phyloP scores from a whole-genome alignment of 768 basidiomycete species.

The Artomyces pyxidatus region DNA sequence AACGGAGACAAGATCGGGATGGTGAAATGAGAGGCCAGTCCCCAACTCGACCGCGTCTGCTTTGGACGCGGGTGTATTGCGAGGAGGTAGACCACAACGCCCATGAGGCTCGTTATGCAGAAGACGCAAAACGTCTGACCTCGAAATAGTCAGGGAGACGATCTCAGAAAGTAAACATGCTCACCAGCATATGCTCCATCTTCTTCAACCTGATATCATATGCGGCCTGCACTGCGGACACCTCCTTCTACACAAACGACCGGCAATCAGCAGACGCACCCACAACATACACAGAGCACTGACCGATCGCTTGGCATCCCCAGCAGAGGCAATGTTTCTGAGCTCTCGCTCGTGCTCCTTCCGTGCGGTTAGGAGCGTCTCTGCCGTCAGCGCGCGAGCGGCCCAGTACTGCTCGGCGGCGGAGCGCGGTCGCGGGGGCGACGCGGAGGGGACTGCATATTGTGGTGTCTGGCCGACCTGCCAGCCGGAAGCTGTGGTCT shows the following conservation, averaged over 20 bases:
- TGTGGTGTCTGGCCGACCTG: no score
- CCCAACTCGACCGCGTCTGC: constrained; percentile 4
- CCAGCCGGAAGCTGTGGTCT: no score
- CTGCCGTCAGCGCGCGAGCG: constrained; percentile 54
- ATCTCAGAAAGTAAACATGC: constrained; percentile 8
- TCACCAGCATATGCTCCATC: constrained; percentile 9
- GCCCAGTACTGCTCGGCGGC: constrained; percentile 58
- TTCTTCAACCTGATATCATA: not conserved
- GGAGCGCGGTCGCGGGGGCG: constrained; percentile 19
- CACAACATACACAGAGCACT: constrained; percentile 13
- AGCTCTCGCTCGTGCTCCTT: constrained; percentile 44
- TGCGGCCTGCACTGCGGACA: not conserved
- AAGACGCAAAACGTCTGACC: not conserved
- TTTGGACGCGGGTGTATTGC: not conserved
- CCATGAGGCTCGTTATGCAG: constrained; percentile 7
- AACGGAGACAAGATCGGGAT: constrained; percentile 76
- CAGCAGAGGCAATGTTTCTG: constrained; percentile 29
- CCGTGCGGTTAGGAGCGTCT: constrained; percentile 46
- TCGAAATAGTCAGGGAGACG: not conserved
- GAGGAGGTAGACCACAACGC: constrained; percentile 6
- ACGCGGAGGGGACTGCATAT: not conserved
- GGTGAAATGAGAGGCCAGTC: constrained; percentile 54
- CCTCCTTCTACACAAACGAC: constrained; percentile 26
- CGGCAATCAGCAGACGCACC: no score
- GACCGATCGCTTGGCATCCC: constrained; percentile 42